These are phyloP conservation scores for Picochlorum costavermella DNA, from an alignment of 139 green algal genomes.

Conservation along the genomic window DNA sequence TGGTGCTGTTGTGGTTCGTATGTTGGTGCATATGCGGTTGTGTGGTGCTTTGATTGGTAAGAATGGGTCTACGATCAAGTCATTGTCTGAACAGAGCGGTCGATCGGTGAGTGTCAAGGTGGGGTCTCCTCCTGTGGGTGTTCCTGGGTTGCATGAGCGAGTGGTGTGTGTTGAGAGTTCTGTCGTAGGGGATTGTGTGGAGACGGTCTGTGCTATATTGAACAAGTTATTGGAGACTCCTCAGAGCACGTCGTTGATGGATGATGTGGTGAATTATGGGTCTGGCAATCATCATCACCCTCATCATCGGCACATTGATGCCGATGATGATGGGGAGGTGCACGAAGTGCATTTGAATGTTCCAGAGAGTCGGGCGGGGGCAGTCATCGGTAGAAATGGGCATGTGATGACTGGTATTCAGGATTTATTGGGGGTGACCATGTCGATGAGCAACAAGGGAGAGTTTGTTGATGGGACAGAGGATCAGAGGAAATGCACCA, in stretches of 20 bases:
- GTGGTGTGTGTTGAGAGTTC: conserved; percentile 64
- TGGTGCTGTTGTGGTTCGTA: conserved; percentile 11
- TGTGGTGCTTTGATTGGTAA: conserved; percentile 78
- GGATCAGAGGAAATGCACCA: conserved; percentile 44
- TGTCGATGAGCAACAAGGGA: conserved; percentile 48
- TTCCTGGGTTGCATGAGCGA: conserved; percentile 42
- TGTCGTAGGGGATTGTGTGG: conserved; percentile 44
- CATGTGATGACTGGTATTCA: conserved; percentile 68
- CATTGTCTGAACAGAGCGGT: conserved; percentile 62
- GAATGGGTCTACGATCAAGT: conserved; percentile 63
- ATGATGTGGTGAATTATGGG: conserved; percentile 27
- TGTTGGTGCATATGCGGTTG: conserved; percentile 64
- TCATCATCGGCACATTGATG: conserved; percentile 13
- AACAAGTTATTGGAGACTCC: conserved; percentile 65
- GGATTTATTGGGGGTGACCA: conserved; percentile 42
- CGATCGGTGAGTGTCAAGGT: conserved; percentile 49
- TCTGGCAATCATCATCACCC: conserved; percentile 1
- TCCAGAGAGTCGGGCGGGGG: conserved; percentile 59
- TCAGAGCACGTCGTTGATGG: conserved; percentile 43
- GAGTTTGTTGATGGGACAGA: conserved; percentile 52
- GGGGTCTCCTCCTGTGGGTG: conserved; percentile 40
- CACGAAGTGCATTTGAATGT: conserved; percentile 3
- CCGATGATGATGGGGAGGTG: background rate
- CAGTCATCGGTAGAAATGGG: conserved; percentile 61
- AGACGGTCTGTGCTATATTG: conserved; percentile 64